Base-by-base conservation (phyloP, 352 stramenopile genomes). In the Globisporangium canariense region DNA sequence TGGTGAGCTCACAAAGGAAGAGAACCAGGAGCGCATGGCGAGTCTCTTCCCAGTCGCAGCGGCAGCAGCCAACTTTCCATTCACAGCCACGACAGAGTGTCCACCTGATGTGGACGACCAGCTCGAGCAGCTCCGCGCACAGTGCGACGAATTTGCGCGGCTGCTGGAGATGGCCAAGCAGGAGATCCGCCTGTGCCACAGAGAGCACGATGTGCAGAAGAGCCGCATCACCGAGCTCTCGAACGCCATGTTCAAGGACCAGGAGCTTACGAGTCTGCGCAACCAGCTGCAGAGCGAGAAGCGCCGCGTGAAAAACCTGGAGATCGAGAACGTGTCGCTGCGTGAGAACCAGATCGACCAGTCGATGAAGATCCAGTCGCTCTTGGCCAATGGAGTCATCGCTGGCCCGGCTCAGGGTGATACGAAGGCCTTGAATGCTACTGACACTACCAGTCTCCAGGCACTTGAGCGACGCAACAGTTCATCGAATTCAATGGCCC, bases 81-180 rank as follows among this genome's bases (percentile, higher is more conserved):
- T 14, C 14, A 32, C 28, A 36, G 67, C 2, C 25, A 2, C 25
- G 25, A 84, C 9, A 43, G 59, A 45, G 18, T 14, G 9, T 28
- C 36, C 51, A 14, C 30, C 4, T 58, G 51, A 16, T 58, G 36
- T 20, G 3, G 51, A 58, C 3, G 65, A 75, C 34, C 51, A 36
- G 22, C 41, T 88, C 5, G 76, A 76, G 14, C 67, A 76, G 5
- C 78, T 87, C 34, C 84, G 75, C 4, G 58, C 76, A 6, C 78
- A 86, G 45, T 84, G 78, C 14, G 65, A 83, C 11, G 81, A 91
- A 32, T 68, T 83, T n/a, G 69, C 60, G 6, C 70, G 79, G 0
- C 20, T 89, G 10, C 58, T 91, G 5, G 81, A 91, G 40, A 87
- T 91, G 78, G 79, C 79, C 0, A 89, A 91, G 58, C 76, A 89